A percentile compares a stretch with the other conserved stretches of the same genome.
phyloP scores from a whole-genome alignment of 1,139 yeast genomes.

The Pichia sp. region DNA sequence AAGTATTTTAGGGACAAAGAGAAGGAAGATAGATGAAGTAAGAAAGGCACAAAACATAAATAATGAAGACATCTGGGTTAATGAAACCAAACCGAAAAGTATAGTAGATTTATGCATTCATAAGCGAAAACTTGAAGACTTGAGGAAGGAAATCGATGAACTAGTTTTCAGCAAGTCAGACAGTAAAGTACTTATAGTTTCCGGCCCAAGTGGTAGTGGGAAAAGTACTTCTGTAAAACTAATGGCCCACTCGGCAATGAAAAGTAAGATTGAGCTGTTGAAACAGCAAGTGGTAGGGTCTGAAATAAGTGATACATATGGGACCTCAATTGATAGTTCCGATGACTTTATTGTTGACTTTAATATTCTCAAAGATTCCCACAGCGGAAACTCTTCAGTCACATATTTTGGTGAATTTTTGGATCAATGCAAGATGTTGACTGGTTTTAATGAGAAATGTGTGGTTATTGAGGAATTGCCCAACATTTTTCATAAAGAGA shows the following conservation, averaged over 20 bases:
- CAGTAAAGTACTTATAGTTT: constrained; percentile 52
- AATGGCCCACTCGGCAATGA: constrained; percentile 48
- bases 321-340: background rate
- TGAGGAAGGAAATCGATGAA: constrained; percentile 15
- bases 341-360: constrained; percentile 40
- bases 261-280: constrained; percentile 2
- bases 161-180: constrained; percentile 35
- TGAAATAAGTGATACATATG: background rate
- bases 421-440: constrained; percentile 40
- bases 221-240: constrained; percentile 65
- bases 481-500: constrained; percentile 62
- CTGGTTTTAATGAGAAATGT: constrained; percentile 43
- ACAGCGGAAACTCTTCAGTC: constrained; percentile 38
- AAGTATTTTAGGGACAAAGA: background rate
- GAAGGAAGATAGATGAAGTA: background rate
- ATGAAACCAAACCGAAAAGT: constrained; percentile 51
- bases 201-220: constrained; percentile 86
- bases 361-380: constrained; percentile 36
- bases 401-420: constrained; percentile 61
- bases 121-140: constrained; percentile 36
- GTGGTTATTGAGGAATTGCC: constrained; percentile 83
- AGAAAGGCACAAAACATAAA: background rate
- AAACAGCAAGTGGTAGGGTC: constrained; percentile 1
- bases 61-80: constrained; percentile 48
- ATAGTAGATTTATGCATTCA: constrained; percentile 47